Evolutionary conservation across 371 early-diverging fungal species (phyloP), one percentile per base, ranked within the genome.

Genomic region (Apophysomyces ossiformis): DNA sequence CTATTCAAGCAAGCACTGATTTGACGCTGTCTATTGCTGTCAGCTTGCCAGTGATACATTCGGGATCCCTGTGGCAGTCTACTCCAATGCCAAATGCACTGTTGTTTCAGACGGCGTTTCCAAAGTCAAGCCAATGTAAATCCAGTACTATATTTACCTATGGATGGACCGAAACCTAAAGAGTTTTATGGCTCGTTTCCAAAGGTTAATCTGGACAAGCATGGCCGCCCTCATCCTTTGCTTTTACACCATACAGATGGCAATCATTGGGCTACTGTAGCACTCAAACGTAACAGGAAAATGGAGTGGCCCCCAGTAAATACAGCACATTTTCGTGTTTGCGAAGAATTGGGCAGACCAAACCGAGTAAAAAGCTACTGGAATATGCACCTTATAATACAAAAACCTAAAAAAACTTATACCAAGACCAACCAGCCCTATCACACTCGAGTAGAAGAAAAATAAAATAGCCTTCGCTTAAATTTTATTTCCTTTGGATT

Each of bases 31-130:
- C 6, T 35, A 35, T 5, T 62, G 54, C 0, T 46, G 36, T 35
- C 62, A 62, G 37, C 26, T 62, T 8, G 62, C 62, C 13, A 50
- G 50, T 50, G 62, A 62, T 50, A 50, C 50, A 12, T 62, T 62
- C 32, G 15, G 15, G 4, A 44, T 35, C 13, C 62, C 37, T 4
- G 47, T 62, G 5, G 62, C 45, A 5, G 9, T 60, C 4, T 26
- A 16, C 12, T 60, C 21, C 1, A 57, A 54, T 37, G 44, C 57
- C 21, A 18, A 38, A 57, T 41, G 57, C 5, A 37, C 64, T 3
- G 15, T 57, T 37, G 21, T 60, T 2, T 58, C 69, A 50, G 54
- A 50, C 5, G 21, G 9, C 21, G 50, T n/a, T 7, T 21, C 21
- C 21, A 21, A 21, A 21, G 21, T 21, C 21, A 21, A 21, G 21